Evolutionary conservation across 441 rosid genomes (phyloP).

Genomic region (Theobroma grandiflorum): DNA sequence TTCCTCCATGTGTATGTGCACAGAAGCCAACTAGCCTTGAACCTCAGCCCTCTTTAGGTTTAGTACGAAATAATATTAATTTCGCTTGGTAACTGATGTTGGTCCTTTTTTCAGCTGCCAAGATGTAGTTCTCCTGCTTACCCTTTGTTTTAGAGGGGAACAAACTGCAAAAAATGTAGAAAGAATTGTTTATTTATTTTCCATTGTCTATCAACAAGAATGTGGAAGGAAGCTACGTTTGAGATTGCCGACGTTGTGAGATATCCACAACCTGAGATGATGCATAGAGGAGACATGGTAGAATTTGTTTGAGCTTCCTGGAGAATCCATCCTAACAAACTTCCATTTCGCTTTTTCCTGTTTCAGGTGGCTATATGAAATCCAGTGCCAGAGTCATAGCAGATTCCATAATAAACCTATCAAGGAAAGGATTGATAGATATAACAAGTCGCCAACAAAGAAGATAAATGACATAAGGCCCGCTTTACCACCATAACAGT

Average conservation of each 20-base stretch:
- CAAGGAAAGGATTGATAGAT: constrained; percentile 62
- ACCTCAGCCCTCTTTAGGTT: constrained; percentile 4
- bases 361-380: constrained; percentile 97
- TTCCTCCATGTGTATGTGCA: neutral
- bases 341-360: neutral
- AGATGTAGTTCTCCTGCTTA: neutral
- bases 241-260: neutral
- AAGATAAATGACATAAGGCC: neutral
- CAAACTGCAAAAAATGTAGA: neutral
- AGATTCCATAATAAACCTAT: constrained; percentile 78
- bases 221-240: neutral
- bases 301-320: neutral
- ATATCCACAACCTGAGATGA: neutral
- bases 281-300: neutral
- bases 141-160: neutral
- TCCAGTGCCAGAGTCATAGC: constrained; percentile 92
- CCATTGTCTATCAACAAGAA: neutral
- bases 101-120: neutral
- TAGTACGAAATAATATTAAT: neutral
- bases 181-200: neutral
- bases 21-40: neutral
- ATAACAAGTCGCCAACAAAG: neutral
- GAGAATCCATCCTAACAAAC: neutral
- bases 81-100: neutral
- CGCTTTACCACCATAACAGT: neutral